These are phyloP conservation scores for Podospora anserina DNA, from an alignment of 495 filamentous ascomycete genomes.

Conservation along the genomic window DNA sequence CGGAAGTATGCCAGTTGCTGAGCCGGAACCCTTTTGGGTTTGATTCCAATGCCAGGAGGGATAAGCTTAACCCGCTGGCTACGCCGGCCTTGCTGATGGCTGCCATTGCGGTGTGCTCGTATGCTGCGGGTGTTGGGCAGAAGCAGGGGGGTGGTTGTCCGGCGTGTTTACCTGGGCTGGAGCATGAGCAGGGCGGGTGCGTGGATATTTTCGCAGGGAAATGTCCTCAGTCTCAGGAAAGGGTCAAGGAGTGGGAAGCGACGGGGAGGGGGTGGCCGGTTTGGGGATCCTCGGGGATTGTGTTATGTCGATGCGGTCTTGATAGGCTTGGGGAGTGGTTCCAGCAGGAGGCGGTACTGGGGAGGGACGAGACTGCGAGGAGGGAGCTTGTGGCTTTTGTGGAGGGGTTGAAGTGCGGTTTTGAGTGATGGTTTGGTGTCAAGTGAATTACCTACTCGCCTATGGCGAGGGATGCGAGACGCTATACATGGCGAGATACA, in stretches of 20 bases:
- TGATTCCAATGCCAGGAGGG: neutral
- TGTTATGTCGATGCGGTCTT: conserved; percentile 31
- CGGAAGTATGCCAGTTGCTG: conserved; percentile 30
- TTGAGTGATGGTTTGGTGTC: neutral
- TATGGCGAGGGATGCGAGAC: neutral
- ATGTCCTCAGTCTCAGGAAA: conserved; percentile 16
- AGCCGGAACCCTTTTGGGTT: neutral
- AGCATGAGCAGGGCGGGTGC: conserved; percentile 12
- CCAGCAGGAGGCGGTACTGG: conserved; percentile 18
- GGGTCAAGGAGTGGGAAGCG: conserved; percentile 23
- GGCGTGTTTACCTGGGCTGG: conserved; percentile 18
- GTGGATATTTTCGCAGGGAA: conserved; percentile 23
- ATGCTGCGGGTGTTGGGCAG: conserved; percentile 14
- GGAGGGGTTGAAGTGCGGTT: neutral
- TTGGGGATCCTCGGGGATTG: conserved; percentile 26
- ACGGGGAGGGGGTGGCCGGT: conserved; percentile 25
- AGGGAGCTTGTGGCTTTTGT: conserved; percentile 26
- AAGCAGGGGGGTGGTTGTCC: conserved; percentile 22
- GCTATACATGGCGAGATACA: too few species aligned
- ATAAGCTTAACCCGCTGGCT: conserved; percentile 27
- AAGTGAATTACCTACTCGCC: neutral
- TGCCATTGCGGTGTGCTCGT: conserved; percentile 33
- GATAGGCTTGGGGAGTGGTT: conserved; percentile 32
- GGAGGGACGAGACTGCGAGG: conserved; percentile 25
- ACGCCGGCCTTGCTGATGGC: conserved; percentile 32